These are phyloP conservation scores for Paramecium pentaurelia DNA, from an alignment of 73 alveolate species.

Conservation along the genomic window DNA sequence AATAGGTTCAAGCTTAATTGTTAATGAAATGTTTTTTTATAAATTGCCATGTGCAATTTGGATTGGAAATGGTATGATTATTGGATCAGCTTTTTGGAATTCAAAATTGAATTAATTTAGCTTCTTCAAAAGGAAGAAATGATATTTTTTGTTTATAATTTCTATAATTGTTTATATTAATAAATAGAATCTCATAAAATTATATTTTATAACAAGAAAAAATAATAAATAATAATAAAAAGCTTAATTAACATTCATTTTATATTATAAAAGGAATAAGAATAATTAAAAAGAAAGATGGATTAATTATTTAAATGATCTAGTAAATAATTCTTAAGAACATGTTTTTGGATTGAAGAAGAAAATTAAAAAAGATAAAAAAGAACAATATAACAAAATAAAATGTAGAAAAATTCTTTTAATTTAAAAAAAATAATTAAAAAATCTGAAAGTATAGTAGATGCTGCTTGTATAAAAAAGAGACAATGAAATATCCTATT, in stretches of 20 bases:
- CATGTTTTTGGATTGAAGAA: not conserved
- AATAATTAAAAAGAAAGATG: not conserved
- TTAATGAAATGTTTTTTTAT: conserved; percentile 68
- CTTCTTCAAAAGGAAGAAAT: not conserved
- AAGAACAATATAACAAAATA: not conserved
- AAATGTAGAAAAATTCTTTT: not conserved
- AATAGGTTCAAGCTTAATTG: not conserved
- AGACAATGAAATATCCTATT: not conserved
- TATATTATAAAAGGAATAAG: not conserved
- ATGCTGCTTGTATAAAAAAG: not conserved
- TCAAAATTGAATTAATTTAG: conserved; percentile 39
- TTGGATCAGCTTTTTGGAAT: conserved; percentile 78
- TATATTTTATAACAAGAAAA: conserved; percentile 5
- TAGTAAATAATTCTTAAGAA: not conserved
- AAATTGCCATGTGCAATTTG: conserved; percentile 51
- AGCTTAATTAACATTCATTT: not conserved
- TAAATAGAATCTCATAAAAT: not conserved
- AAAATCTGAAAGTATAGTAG: not conserved
- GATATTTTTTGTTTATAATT: not conserved
- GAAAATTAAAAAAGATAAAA: not conserved
- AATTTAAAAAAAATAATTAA: not conserved
- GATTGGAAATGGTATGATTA: conserved; percentile 71
- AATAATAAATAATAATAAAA: not conserved
- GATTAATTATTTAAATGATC: conserved; percentile 5
- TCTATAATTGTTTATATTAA: not conserved